A percentile compares a stretch with the other conserved stretches of the same genome.
Conservation (phyloP, 257 asterid genomes). For the Galeopsis tetrahit region DNA sequence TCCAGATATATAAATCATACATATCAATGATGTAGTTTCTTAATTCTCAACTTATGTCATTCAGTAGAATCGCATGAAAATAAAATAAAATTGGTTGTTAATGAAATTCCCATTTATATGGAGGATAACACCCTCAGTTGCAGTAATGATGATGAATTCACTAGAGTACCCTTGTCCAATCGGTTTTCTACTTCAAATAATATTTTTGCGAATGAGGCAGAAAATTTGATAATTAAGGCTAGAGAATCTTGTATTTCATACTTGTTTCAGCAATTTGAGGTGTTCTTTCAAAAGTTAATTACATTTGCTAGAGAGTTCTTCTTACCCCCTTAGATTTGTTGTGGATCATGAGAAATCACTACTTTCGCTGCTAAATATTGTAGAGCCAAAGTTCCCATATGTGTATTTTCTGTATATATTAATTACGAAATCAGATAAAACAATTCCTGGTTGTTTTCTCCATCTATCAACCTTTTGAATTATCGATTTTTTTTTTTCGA, state of each 20-base stretch:
- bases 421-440: too few relatives aligned
- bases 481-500: background rate
- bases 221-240: conserved; percentile 44
- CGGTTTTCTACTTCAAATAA: conserved; percentile 55
- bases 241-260: conserved; percentile 55
- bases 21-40: conserved; percentile 43
- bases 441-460: too few relatives aligned
- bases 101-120: conserved; percentile 30
- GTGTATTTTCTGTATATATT: too few relatives aligned
- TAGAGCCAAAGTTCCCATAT: conserved; percentile 42
- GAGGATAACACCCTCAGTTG: conserved; percentile 58
- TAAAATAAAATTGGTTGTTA: conserved; percentile 32
- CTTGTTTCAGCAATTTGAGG: conserved; percentile 62
- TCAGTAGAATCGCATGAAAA: conserved; percentile 29
- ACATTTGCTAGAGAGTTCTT: conserved; percentile 65
- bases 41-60: conserved; percentile 40
- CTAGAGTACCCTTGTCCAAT: conserved; percentile 49
- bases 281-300: conserved; percentile 65
- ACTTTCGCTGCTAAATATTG: conserved; percentile 58
- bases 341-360: conserved; percentile 71
- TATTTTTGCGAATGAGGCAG: conserved; percentile 48
- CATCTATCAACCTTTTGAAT: too few relatives aligned
- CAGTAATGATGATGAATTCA: conserved; percentile 47
- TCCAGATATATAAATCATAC: too few relatives aligned
- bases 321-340: conserved; percentile 80